A percentile compares a stretch with the other conserved stretches of the same genome.
Evolutionary conservation across 2,329 filamentous ascomycete species (phyloP).

Genomic region (Lachnellula occidentalis): DNA sequence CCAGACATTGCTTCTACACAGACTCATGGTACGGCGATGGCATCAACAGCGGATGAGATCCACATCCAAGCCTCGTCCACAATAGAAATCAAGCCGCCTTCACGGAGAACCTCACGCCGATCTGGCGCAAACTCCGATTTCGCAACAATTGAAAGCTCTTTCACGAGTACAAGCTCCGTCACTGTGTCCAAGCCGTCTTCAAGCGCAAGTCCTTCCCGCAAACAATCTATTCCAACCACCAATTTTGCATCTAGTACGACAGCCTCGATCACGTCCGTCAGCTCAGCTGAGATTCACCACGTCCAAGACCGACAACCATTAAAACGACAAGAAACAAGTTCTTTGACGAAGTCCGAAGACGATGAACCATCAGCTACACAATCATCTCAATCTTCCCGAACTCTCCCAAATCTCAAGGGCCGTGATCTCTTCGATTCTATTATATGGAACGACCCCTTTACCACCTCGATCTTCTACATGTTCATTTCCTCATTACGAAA

Average conservation of each 20-base stretch:
- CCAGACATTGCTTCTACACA: neutral
- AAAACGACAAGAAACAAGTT: slow-evolving; percentile 11
- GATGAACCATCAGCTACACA: slow-evolving; percentile 12
- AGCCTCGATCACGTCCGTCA: neutral
- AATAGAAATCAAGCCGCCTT: neutral
- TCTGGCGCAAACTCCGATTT: neutral
- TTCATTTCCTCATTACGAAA: slow-evolving; percentile 64
- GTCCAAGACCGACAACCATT: neutral
- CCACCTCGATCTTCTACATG: slow-evolving; percentile 66
- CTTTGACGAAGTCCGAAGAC: slow-evolving; percentile 7
- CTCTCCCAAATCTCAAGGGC: slow-evolving; percentile 59
- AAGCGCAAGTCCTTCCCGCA: neutral
- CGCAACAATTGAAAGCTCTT: neutral
- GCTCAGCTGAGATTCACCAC: neutral
- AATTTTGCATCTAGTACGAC: neutral
- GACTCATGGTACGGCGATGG: neutral
- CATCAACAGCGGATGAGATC: neutral
- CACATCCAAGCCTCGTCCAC: neutral
- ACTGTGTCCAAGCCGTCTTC: neutral
- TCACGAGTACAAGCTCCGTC: neutral
- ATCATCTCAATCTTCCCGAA: slow-evolving; percentile 20
- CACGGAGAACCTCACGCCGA: neutral
- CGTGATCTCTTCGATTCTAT: slow-evolving; percentile 66
- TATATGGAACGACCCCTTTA: slow-evolving; percentile 62
- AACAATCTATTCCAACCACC: neutral